Evolutionary conservation across 139 green algal genomes (phyloP), one percentile per base, ranked within the genome.

Genomic region (Tetradesmus lagerheimii): DNA sequence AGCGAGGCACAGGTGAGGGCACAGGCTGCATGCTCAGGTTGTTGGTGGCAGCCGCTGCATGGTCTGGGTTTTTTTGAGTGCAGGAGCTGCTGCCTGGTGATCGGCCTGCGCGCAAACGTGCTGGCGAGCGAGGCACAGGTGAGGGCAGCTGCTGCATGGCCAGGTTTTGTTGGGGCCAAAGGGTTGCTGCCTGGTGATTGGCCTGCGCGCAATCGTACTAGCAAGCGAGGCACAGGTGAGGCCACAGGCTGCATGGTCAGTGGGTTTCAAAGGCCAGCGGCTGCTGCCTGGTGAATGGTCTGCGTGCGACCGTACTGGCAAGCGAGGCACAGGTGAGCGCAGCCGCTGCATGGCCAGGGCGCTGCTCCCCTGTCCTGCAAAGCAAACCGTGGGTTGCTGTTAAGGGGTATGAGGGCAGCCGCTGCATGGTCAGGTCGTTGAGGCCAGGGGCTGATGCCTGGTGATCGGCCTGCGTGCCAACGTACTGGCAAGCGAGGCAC

Each of bases 171-270:
- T n/a, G n/a, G n/a, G n/a, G n/a, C n/a, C n/a, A n/a, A 80, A 8
- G 87, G 77, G n/a, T 64, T 79, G 64, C 64, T 93, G 91, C 87
- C 43, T 87, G 20, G 82, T 90, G 0, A 79, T 91, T 2, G 76
- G 86, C 15, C 50, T 94, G 16, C 79, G 86, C 41, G 31, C 53
- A 18, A 83, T 43, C 20, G 6, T 39, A n/a, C 75, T 87, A 77
- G 38, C 77, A 23, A 37, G 45, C 38, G 31, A 85, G 43, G 57
- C 67, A 29, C 85, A 90, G 67, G 85, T 82, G 35, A 34, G 76
- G n/a, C 14, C 3, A 29, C 27, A 35, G 9, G 66, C 66, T 37
- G 9, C 66, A n/a, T n/a, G 66, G 9, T 34, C 4, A 34, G 20
- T 35, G 67, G n/a, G 23, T 35, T 39, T 16, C 2, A 5, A 1